Conservation (phyloP, 2,329 filamentous ascomycete species). For the Aureobasidium subglaciale region DNA sequence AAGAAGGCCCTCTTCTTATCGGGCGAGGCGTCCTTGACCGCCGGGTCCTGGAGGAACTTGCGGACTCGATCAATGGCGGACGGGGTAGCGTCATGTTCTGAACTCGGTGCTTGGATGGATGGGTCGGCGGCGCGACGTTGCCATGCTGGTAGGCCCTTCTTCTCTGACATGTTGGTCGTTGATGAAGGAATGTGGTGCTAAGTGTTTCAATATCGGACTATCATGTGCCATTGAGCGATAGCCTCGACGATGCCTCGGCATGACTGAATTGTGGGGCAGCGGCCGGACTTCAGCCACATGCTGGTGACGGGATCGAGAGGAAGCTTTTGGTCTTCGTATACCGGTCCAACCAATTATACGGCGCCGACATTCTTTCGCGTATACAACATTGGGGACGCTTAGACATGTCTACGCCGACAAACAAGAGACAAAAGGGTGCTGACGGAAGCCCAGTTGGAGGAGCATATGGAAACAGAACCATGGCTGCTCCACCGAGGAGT, state of each 20-base stretch:
- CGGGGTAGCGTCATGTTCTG: conserved; percentile 11
- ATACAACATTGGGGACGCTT: not conserved
- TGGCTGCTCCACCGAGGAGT: not conserved
- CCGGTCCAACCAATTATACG: not conserved
- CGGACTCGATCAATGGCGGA: conserved; percentile 56
- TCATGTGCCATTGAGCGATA: too few species aligned
- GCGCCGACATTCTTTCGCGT: not conserved
- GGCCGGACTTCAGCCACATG: not conserved
- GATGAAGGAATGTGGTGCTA: not conserved
- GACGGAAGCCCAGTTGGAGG: not conserved
- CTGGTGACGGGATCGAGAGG: not conserved
- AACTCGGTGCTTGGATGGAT: not conserved
- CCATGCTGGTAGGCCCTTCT: conserved; percentile 29
- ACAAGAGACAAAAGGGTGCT: conserved; percentile 7
- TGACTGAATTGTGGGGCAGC: not conserved
- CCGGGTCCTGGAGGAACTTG: conserved; percentile 68
- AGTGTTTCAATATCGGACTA: not conserved
- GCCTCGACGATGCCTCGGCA: not conserved
- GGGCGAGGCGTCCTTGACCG: conserved; percentile 59
- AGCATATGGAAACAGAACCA: not conserved
- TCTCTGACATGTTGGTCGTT: conserved; percentile 22
- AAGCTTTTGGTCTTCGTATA: not conserved
- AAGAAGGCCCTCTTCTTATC: conserved; percentile 73
- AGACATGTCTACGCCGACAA: conserved; percentile 9
- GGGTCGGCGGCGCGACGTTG: conserved; percentile 20